Evolutionary conservation across 1,284 basidiomycete genomes (phyloP), one percentile per base, ranked within the genome.

Genomic region (Tilletia setariae): DNA sequence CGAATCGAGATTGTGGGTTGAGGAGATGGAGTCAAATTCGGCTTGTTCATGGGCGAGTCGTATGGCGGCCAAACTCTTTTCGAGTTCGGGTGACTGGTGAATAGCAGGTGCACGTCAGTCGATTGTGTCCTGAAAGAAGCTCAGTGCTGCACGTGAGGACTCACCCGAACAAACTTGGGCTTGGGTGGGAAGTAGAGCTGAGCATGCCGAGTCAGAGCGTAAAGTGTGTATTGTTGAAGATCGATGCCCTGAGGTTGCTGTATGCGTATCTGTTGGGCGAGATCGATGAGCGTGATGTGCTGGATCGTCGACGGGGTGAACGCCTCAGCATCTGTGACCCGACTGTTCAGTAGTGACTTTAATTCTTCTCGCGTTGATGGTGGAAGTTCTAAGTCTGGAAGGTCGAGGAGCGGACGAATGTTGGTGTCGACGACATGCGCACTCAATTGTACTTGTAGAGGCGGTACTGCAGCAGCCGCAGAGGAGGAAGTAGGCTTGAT

Each of bases 21-120:
- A 4, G 11, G 15, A 25, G 1, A 63, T 64, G 25, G 44, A 19
- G 19, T 59, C 67, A 42, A 71, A 73, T 25, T 70, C 67, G 11
- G 23, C 23, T 42, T 65, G 25, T 43, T 71, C 71, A 13, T 73
- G 69, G 28, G 59, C 67, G 32, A 67, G 67, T 6, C 49, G 63
- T 23, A 73, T 73, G 7, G 49, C 49, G n/a, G 56, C 68, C 25
- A 73, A 65, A 53, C 63, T 65, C 43, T 47, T 69, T n/a, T 71
- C 69, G 25, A 73, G 64, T 40, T 70, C 69, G 21, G 62, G 63
- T 13, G 71, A 67, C 67, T 70, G 69, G 32, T 63, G 16, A 21
- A 15, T 11, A 11, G 11, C 11, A 49, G 8, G 16, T 9, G n/a
- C 2, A 49, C 23, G 51, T 53, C 1, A 53, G 23, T 4, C 11